These are phyloP conservation scores for Glaciozyma martinii DNA, from an alignment of 768 basidiomycete species.

Conservation along the genomic window DNA sequence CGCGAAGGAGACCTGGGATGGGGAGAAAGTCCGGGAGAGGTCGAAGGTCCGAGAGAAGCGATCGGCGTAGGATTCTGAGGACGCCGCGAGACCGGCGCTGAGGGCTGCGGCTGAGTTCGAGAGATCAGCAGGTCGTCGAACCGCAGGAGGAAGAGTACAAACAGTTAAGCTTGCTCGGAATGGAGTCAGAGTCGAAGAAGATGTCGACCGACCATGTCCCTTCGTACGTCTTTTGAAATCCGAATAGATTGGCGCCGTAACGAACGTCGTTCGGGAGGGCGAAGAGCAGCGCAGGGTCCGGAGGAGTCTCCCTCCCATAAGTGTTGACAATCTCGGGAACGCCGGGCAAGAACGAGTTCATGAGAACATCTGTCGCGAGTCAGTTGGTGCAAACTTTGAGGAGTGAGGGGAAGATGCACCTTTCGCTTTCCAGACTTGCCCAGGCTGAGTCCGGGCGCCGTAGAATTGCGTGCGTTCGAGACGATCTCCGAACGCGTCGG, in stretches of 20 bases:
- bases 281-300: slow-evolving; percentile 73
- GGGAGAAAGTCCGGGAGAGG: slow-evolving; percentile 47
- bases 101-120: slow-evolving; percentile 51
- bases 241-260: slow-evolving; percentile 68
- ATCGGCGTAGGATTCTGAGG: slow-evolving; percentile 53
- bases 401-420: neutral
- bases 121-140: neutral
- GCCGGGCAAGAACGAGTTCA: slow-evolving; percentile 52
- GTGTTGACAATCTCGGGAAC: slow-evolving; percentile 51
- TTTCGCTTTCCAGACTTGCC: slow-evolving; percentile 32
- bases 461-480: slow-evolving; percentile 26
- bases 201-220: slow-evolving; percentile 84
- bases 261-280: slow-evolving; percentile 66
- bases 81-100: slow-evolving; percentile 59
- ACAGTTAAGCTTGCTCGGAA: slow-evolving; percentile 51
- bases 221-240: slow-evolving; percentile 75
- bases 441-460: slow-evolving; percentile 16
- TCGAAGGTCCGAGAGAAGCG: slow-evolving; percentile 68
- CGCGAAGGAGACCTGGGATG: slow-evolving; percentile 61
- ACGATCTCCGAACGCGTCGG: slow-evolving; percentile 29
- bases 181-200: slow-evolving; percentile 60
- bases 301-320: slow-evolving; percentile 46
- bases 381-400: neutral
- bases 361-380: slow-evolving; percentile 50
- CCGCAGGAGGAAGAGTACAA: slow-evolving; percentile 30